Base-by-base conservation (phyloP, 2,329 filamentous ascomycete species). In the Arthroderma sp. region DNA sequence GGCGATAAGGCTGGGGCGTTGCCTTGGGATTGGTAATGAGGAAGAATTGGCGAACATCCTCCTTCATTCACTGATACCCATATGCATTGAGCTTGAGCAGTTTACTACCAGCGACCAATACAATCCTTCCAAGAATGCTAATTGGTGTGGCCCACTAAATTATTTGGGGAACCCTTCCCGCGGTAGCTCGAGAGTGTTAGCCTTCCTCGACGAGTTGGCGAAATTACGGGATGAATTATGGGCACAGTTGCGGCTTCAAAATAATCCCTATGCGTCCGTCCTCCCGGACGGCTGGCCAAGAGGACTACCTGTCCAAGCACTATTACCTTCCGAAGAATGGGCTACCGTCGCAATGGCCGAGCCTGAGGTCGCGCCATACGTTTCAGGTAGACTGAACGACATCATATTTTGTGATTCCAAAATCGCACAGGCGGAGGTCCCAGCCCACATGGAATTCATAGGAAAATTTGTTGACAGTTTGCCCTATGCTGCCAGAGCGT, bases 151-250 rank as follows among this genome's bases (percentile, higher is more conserved):
- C 11, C 38, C 47, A 5, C 38, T 49, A 6, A 5, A 36, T 11
- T n/a, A 29, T 6, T 10, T 49, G 32, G 5, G 29, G 4, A 41
- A 33, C 22, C 32, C 43, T 5, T 28, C 36, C n/a, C 30, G 10
- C n/a, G 38, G 38, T 3, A 39, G 10, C 9, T 6, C 6, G 3
- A 41, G 36, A 32, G 42, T 44, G 6, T 36, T 52, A 28, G 10
- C 27, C 6, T 48, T 51, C 11, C 28, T 52, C 9, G 50, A 52
- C 32, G 34, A 40, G 29, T 39, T 51, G n/a, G 50, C 49, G 28
- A 32, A 34, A 27, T 22, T 44, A 29, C 38, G 49, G 5, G 48
- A 52, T 41, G 44, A 47, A 29, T 15, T 52, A 15, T 52, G 49
- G 48, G 37, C 39, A 28, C 11, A 45, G 10, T 28, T 34, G 32